phyloP scores from a whole-genome alignment of 495 filamentous ascomycete genomes.

The Rusavskia elegans region DNA sequence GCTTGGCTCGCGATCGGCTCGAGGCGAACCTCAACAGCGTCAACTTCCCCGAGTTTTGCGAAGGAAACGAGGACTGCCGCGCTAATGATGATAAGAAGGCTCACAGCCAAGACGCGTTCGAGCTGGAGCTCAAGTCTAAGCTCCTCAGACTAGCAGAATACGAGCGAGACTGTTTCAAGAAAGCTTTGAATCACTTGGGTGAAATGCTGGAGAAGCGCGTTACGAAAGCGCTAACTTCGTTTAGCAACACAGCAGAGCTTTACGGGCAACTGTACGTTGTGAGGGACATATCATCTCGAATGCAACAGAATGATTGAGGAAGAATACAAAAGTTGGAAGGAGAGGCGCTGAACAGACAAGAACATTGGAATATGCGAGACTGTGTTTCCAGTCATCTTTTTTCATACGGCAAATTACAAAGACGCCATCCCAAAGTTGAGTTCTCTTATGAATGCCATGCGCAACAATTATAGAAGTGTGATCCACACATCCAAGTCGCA shows the following conservation, averaged over 20 bases:
- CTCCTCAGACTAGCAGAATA: not conserved
- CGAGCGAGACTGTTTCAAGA: not conserved
- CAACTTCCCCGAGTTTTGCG: conserved; percentile 22
- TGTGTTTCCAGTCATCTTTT: too few relatives aligned
- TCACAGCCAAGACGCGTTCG: not conserved
- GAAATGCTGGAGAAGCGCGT: not conserved
- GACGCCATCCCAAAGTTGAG: too few relatives aligned
- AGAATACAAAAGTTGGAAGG: too few relatives aligned
- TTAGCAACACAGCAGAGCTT: conserved; percentile 24
- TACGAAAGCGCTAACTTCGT: conserved; percentile 13
- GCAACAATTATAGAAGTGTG: too few relatives aligned
- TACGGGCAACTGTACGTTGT: conserved; percentile 14
- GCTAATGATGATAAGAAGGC: not conserved
- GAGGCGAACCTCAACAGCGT: conserved; percentile 26
- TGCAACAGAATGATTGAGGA: too few relatives aligned
- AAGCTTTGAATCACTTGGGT: not conserved
- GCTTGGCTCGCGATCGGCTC: conserved; percentile 15
- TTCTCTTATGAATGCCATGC: too few relatives aligned
- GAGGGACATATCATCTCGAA: conserved; percentile 3
- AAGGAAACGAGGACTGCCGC: too few relatives aligned
- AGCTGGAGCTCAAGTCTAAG: not conserved
- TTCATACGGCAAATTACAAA: too few relatives aligned
- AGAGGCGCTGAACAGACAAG: too few relatives aligned
- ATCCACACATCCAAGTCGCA: too few relatives aligned
- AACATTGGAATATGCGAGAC: too few relatives aligned